A percentile compares a stretch with the other conserved stretches of the same genome.
phyloP scores from a whole-genome alignment of 768 basidiomycete genomes.

The Pleurotus sapidus region DNA sequence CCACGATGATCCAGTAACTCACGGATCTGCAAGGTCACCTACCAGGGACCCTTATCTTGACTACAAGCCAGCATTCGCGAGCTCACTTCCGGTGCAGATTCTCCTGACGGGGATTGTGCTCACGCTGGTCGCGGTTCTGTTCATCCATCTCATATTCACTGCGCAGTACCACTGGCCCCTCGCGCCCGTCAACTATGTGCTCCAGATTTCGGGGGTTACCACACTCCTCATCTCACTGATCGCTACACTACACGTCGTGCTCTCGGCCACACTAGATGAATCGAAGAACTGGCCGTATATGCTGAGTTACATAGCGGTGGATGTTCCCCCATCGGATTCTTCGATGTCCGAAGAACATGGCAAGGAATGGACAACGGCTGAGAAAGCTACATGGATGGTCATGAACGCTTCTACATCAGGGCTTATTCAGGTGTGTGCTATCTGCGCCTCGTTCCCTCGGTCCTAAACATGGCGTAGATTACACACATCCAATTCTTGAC shows the following conservation, averaged over 20 bases:
- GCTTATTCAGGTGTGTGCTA: conserved; percentile 71
- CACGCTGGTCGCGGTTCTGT: conserved; percentile 79
- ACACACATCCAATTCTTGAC: conserved; percentile 98
- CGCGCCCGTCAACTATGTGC: conserved; percentile 86
- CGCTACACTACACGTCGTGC: conserved; percentile 75
- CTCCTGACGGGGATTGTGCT: conserved; percentile 82
- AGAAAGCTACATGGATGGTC: conserved; percentile 77
- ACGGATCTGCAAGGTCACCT: too few relatives aligned
- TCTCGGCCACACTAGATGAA: conserved; percentile 54
- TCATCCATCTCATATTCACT: conserved; percentile 93
- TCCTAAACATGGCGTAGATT: conserved; percentile 45
- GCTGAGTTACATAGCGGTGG: conserved; percentile 86
- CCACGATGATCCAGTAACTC: too few relatives aligned
- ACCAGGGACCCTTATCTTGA: conserved; percentile 68
- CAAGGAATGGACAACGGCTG: conserved; percentile 56
- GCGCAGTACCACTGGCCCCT: conserved; percentile 96
- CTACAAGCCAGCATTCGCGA: conserved; percentile 78
- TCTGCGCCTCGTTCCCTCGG: neutral
- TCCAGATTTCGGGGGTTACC: conserved; percentile 82
- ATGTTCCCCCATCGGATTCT: conserved; percentile 52
- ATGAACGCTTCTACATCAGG: conserved; percentile 86
- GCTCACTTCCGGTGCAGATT: conserved; percentile 89
- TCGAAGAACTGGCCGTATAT: conserved; percentile 91
- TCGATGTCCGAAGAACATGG: conserved; percentile 22
- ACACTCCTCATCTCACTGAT: conserved; percentile 76